Conservation (phyloP, 768 basidiomycete species). For the Candolleomyces aberdarensis region DNA sequence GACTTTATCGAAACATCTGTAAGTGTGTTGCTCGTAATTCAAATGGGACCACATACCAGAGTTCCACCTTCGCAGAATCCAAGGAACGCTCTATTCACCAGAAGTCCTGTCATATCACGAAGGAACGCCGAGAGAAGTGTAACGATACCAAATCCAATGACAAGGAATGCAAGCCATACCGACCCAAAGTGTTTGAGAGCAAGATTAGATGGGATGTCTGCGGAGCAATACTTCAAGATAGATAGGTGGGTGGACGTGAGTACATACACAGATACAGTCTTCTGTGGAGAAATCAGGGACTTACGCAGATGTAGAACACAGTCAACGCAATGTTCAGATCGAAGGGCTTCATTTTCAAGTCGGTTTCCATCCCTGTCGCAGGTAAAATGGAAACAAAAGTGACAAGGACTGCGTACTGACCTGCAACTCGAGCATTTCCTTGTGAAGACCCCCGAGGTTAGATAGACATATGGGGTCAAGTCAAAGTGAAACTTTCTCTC, state of each 20-base stretch:
- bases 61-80: conserved; percentile 42
- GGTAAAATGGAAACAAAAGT: neutral
- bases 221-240: conserved; percentile 26
- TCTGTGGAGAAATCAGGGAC: neutral
- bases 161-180: conserved; percentile 32
- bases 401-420: neutral
- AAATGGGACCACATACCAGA: conserved; percentile 22
- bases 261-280: no score
- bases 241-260: neutral
- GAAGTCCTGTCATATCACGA: conserved; percentile 25
- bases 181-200: conserved; percentile 39
- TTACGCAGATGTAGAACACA: conserved; percentile 36
- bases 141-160: conserved; percentile 33
- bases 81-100: conserved; percentile 35
- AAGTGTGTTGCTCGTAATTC: neutral
- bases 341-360: conserved; percentile 35
- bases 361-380: conserved; percentile 33
- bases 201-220: conserved; percentile 39
- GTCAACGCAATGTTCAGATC: conserved; percentile 40
- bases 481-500: neutral
- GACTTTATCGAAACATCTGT: conserved; percentile 19
- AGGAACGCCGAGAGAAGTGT: conserved; percentile 38
- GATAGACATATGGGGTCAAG: neutral
- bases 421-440: conserved; percentile 20
- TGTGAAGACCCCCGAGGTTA: neutral